Evolutionary conservation across 352 stramenopile species (phyloP), one percentile per base, ranked within the genome.

Genomic region (Pythium angustatum): DNA sequence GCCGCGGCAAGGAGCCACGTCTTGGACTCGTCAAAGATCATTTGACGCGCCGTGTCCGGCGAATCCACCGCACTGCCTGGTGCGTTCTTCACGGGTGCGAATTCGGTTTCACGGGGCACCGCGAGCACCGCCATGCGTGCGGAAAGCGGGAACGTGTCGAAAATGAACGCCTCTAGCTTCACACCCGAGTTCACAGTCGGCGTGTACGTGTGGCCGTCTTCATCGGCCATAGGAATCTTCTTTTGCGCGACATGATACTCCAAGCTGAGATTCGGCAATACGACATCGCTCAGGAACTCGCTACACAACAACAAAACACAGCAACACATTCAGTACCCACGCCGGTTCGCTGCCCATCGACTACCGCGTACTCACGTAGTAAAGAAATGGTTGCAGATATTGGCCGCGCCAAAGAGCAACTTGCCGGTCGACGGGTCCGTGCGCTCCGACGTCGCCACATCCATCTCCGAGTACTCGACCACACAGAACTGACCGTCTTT

Each of bases 161-260:
- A 99, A 66, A 99, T 99, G 73, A 99, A 99, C 7, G 90, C 88
- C 74, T 99, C 98, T 19, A 99, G 76, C 76, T 99, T 99, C 75
- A 99, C 93, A 22, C 96, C 97, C 55, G 98, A 98, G 67, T 96
- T 97, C 14, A 64, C 70, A 7, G 64, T 66, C 0, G 94, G 94
- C 28, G 79, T 94, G 26, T 95, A 80, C 27, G 86, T 98, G 12
- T 73, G 62, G 33, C 92, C 90, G 21, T 76, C 66, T 12, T 83
- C 78, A 58, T 98, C 85, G 10, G 90, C 95, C 36, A 93, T 90
- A 15, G 94, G 90, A 52, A 99, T 99, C 73, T 99, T 99, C 74
- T 99, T 99, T 27, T 94, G 72, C 14, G 97, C 98, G 28, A 99
- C 88, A 74, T 99, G 98, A 66, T 98, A 99, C 73, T 93, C 82